Evolutionary conservation across 2,329 filamentous ascomycete species (phyloP).

Genomic region (Fonsecaea pugnacius): DNA sequence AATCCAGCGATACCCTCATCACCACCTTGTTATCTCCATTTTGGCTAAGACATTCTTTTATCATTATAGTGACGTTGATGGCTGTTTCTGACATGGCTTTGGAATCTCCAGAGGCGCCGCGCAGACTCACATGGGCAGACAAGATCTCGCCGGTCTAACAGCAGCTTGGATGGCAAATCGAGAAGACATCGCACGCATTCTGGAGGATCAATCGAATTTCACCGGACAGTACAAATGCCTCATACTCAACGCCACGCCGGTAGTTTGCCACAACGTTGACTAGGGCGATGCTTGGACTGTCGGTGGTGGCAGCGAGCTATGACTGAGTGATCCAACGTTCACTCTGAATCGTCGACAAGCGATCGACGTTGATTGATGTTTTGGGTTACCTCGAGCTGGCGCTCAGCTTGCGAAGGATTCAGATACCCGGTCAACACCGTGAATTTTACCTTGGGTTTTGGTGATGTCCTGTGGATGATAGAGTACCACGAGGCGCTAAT

Average conservation of each 20-base stretch:
- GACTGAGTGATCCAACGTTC: constrained; percentile 3
- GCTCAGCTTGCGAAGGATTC: constrained; percentile 4
- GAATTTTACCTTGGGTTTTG: constrained; percentile 28
- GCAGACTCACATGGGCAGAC: constrained; percentile 44
- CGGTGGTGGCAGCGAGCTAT: constrained; percentile 1
- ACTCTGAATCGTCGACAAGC: constrained; percentile 19
- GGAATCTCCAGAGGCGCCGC: constrained; percentile 53
- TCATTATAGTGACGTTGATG: constrained; percentile 48
- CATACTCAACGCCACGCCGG: constrained; percentile 27
- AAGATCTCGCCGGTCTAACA: constrained; percentile 33
- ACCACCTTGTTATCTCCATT: constrained; percentile 37
- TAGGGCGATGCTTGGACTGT: not conserved
- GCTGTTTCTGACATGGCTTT: constrained; percentile 51
- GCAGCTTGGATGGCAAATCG: constrained; percentile 27
- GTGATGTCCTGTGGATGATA: constrained; percentile 27
- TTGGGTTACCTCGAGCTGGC: constrained; percentile 27
- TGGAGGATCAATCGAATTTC: constrained; percentile 28
- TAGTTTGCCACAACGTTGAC: constrained; percentile 23
- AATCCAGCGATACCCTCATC: not conserved
- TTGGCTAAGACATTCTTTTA: constrained; percentile 48
- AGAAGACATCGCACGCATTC: constrained; percentile 32
- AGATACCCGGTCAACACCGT: constrained; percentile 15
- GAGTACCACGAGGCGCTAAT: constrained; percentile 19
- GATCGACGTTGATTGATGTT: constrained; percentile 23
- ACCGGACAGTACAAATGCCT: constrained; percentile 23